Evolutionary conservation across 345 rosid species (phyloP).

Genomic region (Eucalyptus polyanthemos): DNA sequence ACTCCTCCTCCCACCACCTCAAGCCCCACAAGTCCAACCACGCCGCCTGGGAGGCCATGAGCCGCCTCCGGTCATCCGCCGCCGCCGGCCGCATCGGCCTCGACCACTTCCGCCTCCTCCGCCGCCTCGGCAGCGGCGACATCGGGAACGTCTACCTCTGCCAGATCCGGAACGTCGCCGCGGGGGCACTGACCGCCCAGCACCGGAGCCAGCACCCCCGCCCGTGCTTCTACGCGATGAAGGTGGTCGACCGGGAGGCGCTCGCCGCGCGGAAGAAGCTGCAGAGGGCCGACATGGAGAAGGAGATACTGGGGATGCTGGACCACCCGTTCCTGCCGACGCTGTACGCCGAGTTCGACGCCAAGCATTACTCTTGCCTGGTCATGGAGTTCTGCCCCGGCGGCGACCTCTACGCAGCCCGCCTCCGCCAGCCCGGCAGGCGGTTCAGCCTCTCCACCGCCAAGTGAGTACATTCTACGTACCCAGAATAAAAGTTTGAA

Average conservation of each 20-base stretch:
- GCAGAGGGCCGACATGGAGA: slow-evolving; percentile 88
- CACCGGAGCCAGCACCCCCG: slow-evolving; percentile 7
- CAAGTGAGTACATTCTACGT: slow-evolving; percentile 26
- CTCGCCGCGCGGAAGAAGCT: slow-evolving; percentile 76
- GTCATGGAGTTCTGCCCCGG: slow-evolving; percentile 94
- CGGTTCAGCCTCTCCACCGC: slow-evolving; percentile 62
- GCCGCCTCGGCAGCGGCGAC: slow-evolving; percentile 85
- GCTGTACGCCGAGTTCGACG: slow-evolving; percentile 75
- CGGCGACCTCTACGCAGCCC: slow-evolving; percentile 75
- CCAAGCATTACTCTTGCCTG: slow-evolving; percentile 89
- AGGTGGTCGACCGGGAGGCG: slow-evolving; percentile 89
- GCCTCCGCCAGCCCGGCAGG: slow-evolving; percentile 62
- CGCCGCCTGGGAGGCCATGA: slow-evolving; percentile 80
- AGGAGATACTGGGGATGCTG: slow-evolving; percentile 71
- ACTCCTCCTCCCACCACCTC: slow-evolving; percentile 6
- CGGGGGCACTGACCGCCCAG: background rate
- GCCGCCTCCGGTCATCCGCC: slow-evolving; percentile 25
- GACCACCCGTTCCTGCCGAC: slow-evolving; percentile 94
- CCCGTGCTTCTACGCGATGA: slow-evolving; percentile 71
- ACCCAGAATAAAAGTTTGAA: background rate
- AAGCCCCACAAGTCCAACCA: slow-evolving; percentile 99
- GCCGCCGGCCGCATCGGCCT: slow-evolving; percentile 63
- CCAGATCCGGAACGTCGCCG: slow-evolving; percentile 38
- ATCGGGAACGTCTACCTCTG: slow-evolving; percentile 90
- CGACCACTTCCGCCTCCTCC: slow-evolving; percentile 70